phyloP scores from a whole-genome alignment of 2,329 filamentous ascomycete species.

The Fusarium denticulatum region DNA sequence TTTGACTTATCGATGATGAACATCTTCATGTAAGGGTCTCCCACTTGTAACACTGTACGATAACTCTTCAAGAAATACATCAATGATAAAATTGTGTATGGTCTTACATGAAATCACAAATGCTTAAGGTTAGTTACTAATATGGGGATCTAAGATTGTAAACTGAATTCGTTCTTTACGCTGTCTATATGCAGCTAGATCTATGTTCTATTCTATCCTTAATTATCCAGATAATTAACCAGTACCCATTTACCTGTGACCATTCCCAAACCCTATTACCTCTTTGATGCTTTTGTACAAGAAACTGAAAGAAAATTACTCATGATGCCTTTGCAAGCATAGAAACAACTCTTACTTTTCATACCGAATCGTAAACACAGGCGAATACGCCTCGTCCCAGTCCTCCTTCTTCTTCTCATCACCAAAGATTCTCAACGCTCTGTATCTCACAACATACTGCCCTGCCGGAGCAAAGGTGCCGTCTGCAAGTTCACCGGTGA shows the following conservation, averaged over 20 bases:
- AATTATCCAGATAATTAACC: neutral
- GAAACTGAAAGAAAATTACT: neutral
- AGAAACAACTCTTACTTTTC: conserved; percentile 2
- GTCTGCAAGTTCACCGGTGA: conserved; percentile 59
- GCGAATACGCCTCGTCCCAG: conserved; percentile 58
- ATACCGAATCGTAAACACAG: conserved; percentile 58
- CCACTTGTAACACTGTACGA: neutral
- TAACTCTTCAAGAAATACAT: neutral
- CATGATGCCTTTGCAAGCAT: neutral
- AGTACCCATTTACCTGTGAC: neutral
- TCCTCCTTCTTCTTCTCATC: conserved; percentile 55
- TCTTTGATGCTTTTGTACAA: conserved; percentile 11
- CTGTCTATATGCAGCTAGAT: neutral
- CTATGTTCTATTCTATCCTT: neutral
- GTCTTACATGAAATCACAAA: too few relatives aligned
- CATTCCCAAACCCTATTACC: neutral
- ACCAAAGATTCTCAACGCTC: conserved; percentile 62
- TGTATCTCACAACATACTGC: conserved; percentile 59
- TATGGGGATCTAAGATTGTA: neutral
- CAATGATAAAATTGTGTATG: neutral
- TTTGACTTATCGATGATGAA: neutral
- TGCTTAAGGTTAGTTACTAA: neutral
- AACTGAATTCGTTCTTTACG: neutral
- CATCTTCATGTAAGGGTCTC: neutral
- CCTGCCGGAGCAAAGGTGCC: conserved; percentile 60